Evolutionary conservation across 768 basidiomycete species (phyloP), one percentile per base, ranked within the genome.

Genomic region (Pisolithus tinctorius): DNA sequence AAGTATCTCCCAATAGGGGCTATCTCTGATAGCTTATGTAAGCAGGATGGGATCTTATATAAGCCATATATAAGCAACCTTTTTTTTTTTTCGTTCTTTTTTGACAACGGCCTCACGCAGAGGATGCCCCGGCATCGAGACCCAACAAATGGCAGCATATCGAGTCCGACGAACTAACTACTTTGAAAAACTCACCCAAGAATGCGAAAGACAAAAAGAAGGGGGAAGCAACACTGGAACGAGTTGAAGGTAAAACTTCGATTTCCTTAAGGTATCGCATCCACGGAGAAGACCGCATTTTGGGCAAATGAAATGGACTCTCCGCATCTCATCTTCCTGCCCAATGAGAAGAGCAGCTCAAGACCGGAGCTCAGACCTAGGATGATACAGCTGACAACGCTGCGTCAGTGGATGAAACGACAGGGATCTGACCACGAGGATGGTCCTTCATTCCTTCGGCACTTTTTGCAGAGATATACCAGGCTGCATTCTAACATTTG

Each of bases 371-470:
- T 4, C 20, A 51, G n/a, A 50, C 51, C 8, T 45, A 53, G 26
- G 43, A 54, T 3, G 40, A 57, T 11, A 47, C 58, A 14, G 51
- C 60, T 14, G 70, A 67, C 25, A 56, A 58, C 3, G 74, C 66
- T 7, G 58, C 86, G 6, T 84, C 83, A 89, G 39, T 90, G 88
- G 87, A 77, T 88, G 79, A 76, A 73, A 61, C 75, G 74, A 31
- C 80, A 62, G 69, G 23, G 75, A 81, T 45, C 56, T 66, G 3
- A 57, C 59, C 1, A 69, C 70, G 53, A 58, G 65, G 25, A 80
- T 82, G 1, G 86, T 95, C 47, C 69, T 85, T 4, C 76, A 78
- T 98, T 98, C 62, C 71, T 98, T 5, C 90, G 96, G n/a, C 98
- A 98, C 62, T 99, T n/a, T 90, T 87, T 51, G 84, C 86, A 6